Conservation (phyloP, 2,329 filamentous ascomycete genomes). For the Chaetothyriales sp. region DNA sequence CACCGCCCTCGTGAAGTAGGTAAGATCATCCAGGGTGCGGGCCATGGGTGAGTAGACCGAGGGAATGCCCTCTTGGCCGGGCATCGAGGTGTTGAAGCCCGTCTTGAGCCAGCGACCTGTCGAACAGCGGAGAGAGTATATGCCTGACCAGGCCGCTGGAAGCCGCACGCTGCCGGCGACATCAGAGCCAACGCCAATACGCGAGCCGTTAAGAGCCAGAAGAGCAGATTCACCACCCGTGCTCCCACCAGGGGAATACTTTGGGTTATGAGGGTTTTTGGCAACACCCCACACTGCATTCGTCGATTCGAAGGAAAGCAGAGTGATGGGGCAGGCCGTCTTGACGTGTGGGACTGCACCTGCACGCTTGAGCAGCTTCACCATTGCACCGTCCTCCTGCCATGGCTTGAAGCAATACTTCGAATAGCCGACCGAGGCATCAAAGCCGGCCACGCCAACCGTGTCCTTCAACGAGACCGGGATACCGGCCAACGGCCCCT, state of each 20-base stretch:
- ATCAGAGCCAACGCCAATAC: conserved; percentile 81
- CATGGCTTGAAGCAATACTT: conserved; percentile 53
- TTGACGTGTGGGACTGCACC: conserved; percentile 84
- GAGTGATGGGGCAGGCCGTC: conserved; percentile 74
- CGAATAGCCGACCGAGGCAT: conserved; percentile 69
- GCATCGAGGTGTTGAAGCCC: conserved; percentile 74
- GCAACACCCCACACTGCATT: conserved; percentile 69
- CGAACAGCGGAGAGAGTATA: conserved; percentile 74
- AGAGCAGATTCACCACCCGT: conserved; percentile 75
- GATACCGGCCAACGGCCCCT: conserved; percentile 72
- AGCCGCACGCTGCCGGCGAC: conserved; percentile 78
- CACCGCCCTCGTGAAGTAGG: conserved; percentile 67
- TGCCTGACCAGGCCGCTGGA: conserved; percentile 78
- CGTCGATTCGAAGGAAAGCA: conserved; percentile 71
- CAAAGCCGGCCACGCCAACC: conserved; percentile 67
- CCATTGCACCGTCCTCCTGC: conserved; percentile 53
- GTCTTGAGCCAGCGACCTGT: conserved; percentile 82
- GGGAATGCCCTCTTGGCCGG: conserved; percentile 77
- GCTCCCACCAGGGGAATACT: conserved; percentile 76
- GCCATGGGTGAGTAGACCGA: conserved; percentile 90
- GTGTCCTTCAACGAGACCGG: conserved; percentile 70
- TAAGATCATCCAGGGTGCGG: conserved; percentile 64
- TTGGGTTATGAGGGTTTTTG: conserved; percentile 68
- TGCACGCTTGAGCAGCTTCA: conserved; percentile 67
- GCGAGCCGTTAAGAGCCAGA: conserved; percentile 62